These are phyloP conservation scores for Candida jianshihensis DNA, from an alignment of 805 yeast species.

Conservation along the genomic window DNA sequence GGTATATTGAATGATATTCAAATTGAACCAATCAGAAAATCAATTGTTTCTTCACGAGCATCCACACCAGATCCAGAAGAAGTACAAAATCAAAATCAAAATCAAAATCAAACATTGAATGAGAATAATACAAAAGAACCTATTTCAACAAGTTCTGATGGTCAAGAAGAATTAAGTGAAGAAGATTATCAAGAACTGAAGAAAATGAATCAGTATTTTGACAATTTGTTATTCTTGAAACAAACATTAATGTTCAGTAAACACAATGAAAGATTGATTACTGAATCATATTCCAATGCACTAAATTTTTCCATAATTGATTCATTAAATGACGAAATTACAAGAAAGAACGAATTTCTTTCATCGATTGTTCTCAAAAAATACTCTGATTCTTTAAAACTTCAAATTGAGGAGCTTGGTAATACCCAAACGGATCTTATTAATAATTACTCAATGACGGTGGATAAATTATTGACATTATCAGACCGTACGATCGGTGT, in stretches of 20 bases:
- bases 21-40: slow-evolving; percentile 18
- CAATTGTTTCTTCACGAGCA: slow-evolving; percentile 1
- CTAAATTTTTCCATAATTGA: slow-evolving; percentile 8
- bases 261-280: slow-evolving; percentile 16
- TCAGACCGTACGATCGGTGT: slow-evolving; percentile 69
- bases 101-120: too few relatives aligned
- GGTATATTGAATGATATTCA: slow-evolving; percentile 12
- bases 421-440: slow-evolving; percentile 16
- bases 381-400: slow-evolving; percentile 10
- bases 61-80: not conserved
- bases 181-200: slow-evolving; percentile 20
- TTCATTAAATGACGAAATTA: not conserved
- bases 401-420: slow-evolving; percentile 15
- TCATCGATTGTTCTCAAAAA: slow-evolving; percentile 3
- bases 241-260: slow-evolving; percentile 11
- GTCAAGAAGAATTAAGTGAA: slow-evolving; percentile 6
- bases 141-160: not conserved
- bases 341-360: not conserved
- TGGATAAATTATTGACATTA: slow-evolving; percentile 53
- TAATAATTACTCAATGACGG: slow-evolving; percentile 34
- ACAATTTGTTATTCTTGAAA: slow-evolving; percentile 4
- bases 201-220: slow-evolving; percentile 7
- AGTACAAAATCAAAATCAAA: too few relatives aligned
- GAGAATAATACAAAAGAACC: not conserved
- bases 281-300: slow-evolving; percentile 7